A percentile compares a stretch with the other conserved stretches of the same genome.
These are phyloP conservation scores for Cyberlindnera mississippiensis DNA, from an alignment of 805 yeast species.

Conservation along the genomic window DNA sequence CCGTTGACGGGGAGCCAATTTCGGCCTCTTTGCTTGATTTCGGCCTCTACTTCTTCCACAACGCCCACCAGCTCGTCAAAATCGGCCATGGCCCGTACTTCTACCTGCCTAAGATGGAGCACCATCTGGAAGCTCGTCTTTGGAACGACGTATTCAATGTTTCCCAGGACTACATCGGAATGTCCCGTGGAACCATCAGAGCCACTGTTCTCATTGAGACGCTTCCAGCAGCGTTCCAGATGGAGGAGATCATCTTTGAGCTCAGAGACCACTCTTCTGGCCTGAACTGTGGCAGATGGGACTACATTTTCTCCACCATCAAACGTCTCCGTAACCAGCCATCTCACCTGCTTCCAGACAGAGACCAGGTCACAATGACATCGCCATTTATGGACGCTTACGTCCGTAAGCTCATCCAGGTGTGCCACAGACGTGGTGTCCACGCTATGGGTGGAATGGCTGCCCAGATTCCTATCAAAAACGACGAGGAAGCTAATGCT, in stretches of 20 bases:
- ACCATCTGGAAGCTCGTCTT: conserved; percentile 73
- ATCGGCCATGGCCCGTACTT: conserved; percentile 79
- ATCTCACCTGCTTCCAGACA: conserved; percentile 68
- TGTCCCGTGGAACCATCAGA: conserved; percentile 73
- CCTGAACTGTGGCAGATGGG: conserved; percentile 88
- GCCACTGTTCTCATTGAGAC: conserved; percentile 83
- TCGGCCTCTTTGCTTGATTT: conserved; percentile 77
- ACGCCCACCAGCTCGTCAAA: conserved; percentile 56
- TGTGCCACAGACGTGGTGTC: conserved; percentile 74
- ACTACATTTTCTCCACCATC: conserved; percentile 77
- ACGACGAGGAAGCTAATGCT: conserved; percentile 58
- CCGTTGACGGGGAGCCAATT: conserved; percentile 71
- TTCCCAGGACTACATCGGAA: conserved; percentile 65
- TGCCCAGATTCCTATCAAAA: conserved; percentile 78
- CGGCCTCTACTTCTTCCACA: conserved; percentile 73
- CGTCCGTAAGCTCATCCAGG: conserved; percentile 66
- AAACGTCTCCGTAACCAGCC: conserved; percentile 69
- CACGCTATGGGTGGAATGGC: conserved; percentile 94
- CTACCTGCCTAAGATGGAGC: conserved; percentile 84
- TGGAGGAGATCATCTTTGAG: conserved; percentile 79
- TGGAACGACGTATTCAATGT: conserved; percentile 81
- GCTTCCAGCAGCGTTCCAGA: conserved; percentile 80
- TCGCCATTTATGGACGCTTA: conserved; percentile 80
- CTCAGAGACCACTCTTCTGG: conserved; percentile 76
- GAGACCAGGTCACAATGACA: conserved; percentile 75